A percentile compares a stretch with the other conserved stretches of the same genome.
Conservation (phyloP, 2,329 filamentous ascomycete genomes). For the Fusarium euwallaceae region DNA sequence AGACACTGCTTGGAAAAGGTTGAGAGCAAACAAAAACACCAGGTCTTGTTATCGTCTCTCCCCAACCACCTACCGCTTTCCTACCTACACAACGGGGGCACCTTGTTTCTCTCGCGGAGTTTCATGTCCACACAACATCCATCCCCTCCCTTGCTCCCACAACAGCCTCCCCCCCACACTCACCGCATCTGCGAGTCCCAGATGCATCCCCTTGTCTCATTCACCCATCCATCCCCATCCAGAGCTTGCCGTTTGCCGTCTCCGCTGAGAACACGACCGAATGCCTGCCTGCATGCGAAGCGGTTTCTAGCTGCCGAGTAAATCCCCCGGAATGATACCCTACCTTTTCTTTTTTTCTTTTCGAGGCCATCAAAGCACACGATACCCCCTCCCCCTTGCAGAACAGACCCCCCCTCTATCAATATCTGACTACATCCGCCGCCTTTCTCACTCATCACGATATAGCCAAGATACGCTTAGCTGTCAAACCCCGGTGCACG, state of each 20-base stretch:
- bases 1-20: background rate
- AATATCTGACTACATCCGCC: conserved; percentile 26
- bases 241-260: background rate
- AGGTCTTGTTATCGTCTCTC: conserved; percentile 5
- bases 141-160: background rate
- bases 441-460: conserved; percentile 27
- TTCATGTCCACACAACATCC: conserved; percentile 27
- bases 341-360: background rate
- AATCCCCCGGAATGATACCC: conserved; percentile 30
- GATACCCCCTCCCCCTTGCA: conserved; percentile 7
- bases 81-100: background rate
- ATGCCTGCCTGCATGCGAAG: conserved; percentile 12
- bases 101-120: conserved; percentile 2
- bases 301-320: conserved; percentile 9
- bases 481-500: conserved; percentile 10
- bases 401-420: background rate
- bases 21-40: background rate
- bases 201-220: conserved; percentile 31
- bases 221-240: conserved; percentile 11
- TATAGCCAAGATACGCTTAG: conserved; percentile 12
- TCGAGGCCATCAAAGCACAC: conserved; percentile 13
- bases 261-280: background rate
- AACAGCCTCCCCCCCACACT: conserved; percentile 37
- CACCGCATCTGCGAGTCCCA: conserved; percentile 41
- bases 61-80: conserved; percentile 4